These are phyloP conservation scores for Priceomyces fermenticarens DNA, from an alignment of 805 yeast genomes.

Conservation along the genomic window DNA sequence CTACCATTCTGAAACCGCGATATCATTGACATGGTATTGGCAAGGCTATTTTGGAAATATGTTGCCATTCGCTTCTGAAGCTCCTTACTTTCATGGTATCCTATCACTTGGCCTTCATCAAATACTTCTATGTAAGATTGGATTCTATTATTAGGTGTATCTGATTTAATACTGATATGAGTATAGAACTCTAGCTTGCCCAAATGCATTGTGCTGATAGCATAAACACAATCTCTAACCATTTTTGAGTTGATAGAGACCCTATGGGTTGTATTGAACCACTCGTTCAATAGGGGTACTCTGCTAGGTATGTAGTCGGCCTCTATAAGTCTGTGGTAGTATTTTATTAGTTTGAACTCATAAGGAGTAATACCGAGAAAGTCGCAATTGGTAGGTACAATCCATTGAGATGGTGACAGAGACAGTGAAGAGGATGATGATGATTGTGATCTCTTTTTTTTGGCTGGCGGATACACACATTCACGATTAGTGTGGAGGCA, in stretches of 20 bases:
- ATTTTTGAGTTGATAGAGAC: background rate
- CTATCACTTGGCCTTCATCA: background rate
- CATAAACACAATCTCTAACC: conserved; percentile 2
- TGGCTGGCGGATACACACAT: conserved; percentile 15
- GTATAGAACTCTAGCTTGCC: conserved; percentile 3
- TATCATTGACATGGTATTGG: background rate
- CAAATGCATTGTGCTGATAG: conserved; percentile 4
- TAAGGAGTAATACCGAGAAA: conserved; percentile 2
- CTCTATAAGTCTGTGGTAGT: conserved; percentile 2
- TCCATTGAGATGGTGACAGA: background rate
- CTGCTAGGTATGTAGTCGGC: conserved; percentile 1
- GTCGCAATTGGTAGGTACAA: background rate
- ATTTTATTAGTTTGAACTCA: conserved; percentile 1
- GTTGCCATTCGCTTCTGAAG: background rate
- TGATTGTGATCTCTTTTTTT: background rate
- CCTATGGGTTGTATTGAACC: conserved; percentile 1
- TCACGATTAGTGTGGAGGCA: conserved; percentile 18
- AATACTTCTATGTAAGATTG: background rate
- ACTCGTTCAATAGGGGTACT: background rate
- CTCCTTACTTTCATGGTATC: background rate
- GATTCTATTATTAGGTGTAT: too few relatives aligned
- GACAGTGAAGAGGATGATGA: background rate
- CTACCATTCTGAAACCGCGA: background rate
- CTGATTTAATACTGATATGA: background rate
- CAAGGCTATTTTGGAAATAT: conserved; percentile 2